Percentiles rank a stretch among this genome's conserved stretches.
phyloP scores from a whole-genome alignment of 257 asterid species.

The Agastache rugosa region DNA sequence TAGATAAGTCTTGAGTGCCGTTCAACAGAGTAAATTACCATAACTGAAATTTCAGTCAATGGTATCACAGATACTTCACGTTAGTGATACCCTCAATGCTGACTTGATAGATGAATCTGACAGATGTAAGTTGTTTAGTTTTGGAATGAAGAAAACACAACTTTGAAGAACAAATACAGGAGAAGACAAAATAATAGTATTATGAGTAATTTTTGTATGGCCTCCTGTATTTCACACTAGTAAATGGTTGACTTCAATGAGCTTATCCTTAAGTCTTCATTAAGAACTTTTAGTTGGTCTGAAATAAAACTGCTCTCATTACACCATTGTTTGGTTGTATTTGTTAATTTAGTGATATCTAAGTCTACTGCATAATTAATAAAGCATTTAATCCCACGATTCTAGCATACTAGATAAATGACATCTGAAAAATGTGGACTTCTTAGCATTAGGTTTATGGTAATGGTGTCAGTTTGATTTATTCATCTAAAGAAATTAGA shows the following conservation, averaged over 20 bases:
- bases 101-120: constrained; percentile 10
- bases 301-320: neutral
- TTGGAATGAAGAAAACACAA: neutral
- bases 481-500: constrained; percentile 13
- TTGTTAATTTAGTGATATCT: neutral
- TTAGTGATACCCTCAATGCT: constrained; percentile 23
- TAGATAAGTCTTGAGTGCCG: neutral
- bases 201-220: neutral
- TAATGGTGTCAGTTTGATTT: neutral
- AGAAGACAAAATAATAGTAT: neutral
- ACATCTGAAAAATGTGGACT: constrained; percentile 13
- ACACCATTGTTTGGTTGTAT: neutral
- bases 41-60: constrained; percentile 4
- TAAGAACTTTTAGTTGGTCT: neutral
- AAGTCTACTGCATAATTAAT: neutral
- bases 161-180: constrained; percentile 2
- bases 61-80: neutral
- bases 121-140: neutral
- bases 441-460: neutral
- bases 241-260: constrained; percentile 9
- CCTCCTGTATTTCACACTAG: constrained; percentile 2
- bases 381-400: constrained; percentile 7
- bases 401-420: constrained; percentile 12
- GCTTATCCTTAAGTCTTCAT: neutral
- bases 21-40: constrained; percentile 11